Conservation (phyloP, 345 rosid genomes). For the Aurinia saxatilis region DNA sequence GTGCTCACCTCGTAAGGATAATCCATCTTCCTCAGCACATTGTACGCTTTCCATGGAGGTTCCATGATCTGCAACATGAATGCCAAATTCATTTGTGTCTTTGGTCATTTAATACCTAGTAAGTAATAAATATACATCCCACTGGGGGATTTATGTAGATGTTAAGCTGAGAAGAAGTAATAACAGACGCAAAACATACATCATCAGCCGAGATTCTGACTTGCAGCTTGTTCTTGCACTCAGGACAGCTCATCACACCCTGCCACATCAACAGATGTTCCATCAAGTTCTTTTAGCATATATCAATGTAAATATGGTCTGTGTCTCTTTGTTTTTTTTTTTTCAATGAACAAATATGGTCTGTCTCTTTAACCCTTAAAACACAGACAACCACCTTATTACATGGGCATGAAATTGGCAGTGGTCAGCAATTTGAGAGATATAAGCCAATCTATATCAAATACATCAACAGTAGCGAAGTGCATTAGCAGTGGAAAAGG, state of each 20-base stretch:
- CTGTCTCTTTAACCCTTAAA: neutral
- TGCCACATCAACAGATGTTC: slow-evolving; percentile 28
- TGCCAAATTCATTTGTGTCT: neutral
- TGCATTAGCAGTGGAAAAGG: neutral
- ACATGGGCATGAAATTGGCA: neutral
- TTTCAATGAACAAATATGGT: no score
- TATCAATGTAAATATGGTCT: neutral
- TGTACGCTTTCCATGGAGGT: slow-evolving; percentile 89
- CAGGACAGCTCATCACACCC: slow-evolving; percentile 92
- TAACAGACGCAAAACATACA: slow-evolving; percentile 43
- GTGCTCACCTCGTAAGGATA: slow-evolving; percentile 81
- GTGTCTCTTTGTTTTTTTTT: no score
- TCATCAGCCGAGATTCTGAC: slow-evolving; percentile 90
- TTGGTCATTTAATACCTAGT: slow-evolving; percentile 4
- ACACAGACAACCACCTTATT: neutral
- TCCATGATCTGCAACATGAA: slow-evolving; percentile 68
- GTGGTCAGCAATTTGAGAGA: neutral
- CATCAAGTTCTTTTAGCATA: slow-evolving; percentile 1
- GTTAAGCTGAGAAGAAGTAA: slow-evolving; percentile 17
- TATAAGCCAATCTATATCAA: neutral
- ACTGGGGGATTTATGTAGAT: slow-evolving; percentile 7
- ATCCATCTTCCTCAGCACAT: slow-evolving; percentile 79
- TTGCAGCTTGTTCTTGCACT: slow-evolving; percentile 84
- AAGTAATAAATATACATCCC: slow-evolving; percentile 1
- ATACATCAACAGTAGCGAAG: neutral